Evolutionary conservation across 148 eudicot genomes (phyloP).

Genomic region (Vaccinium vitisidaea): DNA sequence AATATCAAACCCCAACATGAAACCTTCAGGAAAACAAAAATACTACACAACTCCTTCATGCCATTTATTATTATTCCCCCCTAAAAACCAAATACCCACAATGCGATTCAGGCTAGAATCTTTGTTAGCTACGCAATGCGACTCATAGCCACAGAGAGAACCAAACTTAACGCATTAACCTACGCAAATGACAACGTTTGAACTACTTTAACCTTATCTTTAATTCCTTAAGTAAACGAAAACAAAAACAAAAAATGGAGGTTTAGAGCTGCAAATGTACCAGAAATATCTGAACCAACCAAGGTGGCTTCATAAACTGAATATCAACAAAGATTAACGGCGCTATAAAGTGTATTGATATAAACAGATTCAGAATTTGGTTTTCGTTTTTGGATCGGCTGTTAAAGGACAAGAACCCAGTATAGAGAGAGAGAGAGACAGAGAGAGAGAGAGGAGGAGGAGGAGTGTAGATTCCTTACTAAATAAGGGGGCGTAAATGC

Average conservation of each 20-base stretch:
- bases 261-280: slow-evolving; percentile 9
- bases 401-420: background rate
- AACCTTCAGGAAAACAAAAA: background rate
- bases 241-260: background rate
- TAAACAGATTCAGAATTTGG: background rate
- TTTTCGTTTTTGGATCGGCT: slow-evolving; percentile 10
- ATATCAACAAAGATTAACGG: slow-evolving; percentile 12
- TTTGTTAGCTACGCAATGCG: too few relatives aligned
- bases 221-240: background rate
- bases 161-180: background rate
- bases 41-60: background rate
- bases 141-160: background rate
- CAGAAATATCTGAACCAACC: slow-evolving; percentile 27
- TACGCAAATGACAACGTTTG: background rate
- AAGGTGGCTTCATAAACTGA: slow-evolving; percentile 64
- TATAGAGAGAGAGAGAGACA: background rate
- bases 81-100: background rate
- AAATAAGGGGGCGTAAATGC: background rate
- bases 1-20: background rate
- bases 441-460: background rate
- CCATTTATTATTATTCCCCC: too few relatives aligned
- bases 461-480: background rate
- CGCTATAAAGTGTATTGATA: slow-evolving; percentile 9
- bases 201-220: background rate
- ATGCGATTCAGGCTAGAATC: background rate